Conservation (phyloP, 148 eudicot species). For the Fagopyrum esculentum region DNA sequence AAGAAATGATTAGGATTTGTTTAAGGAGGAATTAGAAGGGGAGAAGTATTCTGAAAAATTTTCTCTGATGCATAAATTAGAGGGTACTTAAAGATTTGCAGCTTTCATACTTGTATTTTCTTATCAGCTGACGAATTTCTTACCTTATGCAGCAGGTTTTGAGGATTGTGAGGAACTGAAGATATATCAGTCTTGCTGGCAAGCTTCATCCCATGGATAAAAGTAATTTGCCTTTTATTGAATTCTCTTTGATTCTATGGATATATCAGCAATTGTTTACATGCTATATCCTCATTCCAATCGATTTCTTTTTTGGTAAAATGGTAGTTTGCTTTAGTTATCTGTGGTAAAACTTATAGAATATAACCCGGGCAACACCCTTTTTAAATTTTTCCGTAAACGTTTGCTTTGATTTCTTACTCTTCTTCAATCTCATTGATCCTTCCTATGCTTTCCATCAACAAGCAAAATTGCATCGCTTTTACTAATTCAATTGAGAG, state of each 20-base stretch:
- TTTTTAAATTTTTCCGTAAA: not conserved
- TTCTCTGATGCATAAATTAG: not conserved
- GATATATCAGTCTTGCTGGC: slow-evolving; percentile 1
- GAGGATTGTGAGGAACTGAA: not conserved
- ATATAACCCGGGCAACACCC: not conserved
- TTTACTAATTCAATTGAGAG: not conserved
- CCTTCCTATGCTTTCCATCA: not conserved
- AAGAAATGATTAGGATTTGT: not conserved
- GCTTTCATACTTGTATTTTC: not conserved
- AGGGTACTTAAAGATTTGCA: not conserved
- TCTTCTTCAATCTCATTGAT: not conserved
- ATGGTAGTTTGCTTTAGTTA: not conserved
- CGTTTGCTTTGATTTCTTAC: not conserved
- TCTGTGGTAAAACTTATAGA: not conserved
- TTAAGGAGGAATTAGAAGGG: not conserved
- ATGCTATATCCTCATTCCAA: not conserved
- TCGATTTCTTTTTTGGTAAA: not conserved
- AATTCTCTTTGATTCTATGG: not conserved
- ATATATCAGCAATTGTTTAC: not conserved
- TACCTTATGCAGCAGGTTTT: not conserved
- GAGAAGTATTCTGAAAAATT: not conserved
- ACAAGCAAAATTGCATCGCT: not conserved
- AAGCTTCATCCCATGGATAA: not conserved
- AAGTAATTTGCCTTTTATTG: not conserved
- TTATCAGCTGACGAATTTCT: not conserved